Evolutionary conservation across 2,329 filamentous ascomycete species (phyloP), one percentile per base, ranked within the genome.

Genomic region (Emmonsiellopsis sp.): DNA sequence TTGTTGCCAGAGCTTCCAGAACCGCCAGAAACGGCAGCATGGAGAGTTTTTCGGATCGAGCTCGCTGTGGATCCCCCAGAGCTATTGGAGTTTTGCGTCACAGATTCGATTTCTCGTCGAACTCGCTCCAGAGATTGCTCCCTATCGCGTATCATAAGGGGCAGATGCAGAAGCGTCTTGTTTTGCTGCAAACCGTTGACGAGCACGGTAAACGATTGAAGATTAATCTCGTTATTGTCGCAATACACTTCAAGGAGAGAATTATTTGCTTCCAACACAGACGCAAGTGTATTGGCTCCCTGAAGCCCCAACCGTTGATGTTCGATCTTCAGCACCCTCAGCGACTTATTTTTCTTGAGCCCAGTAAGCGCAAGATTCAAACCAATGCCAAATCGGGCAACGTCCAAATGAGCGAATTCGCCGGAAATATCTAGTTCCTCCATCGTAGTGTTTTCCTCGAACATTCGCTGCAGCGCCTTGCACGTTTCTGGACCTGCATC

Each of bases 391-490:
- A 87, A 81, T 48, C 83, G 79, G 2, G 83, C 83, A 3, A 82
- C 82, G 61, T 87, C 85, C n/a, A 88, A 67, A 60, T 85, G 80
- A 5, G 85, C 84, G 58, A 84, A 82, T 61, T 87, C 85, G 7
- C 85, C 85, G 30, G 84, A 86, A 44, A 88, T 83, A 63, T 87
- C 82, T 10, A 88, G 70, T 63, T 83, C 82, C 59, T 83, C 76
- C 2, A 88, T 70, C 0, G 80, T 82, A n/a, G 75, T 74, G 56
- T 88, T 88, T 51, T 84, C 78, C 35, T 82, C 79, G 60, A 88
- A 84, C 69, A 88, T 78, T 49, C 75, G 66, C 57, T 82, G 79
- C 53, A 88, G 67, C 11, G 81, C 78, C 55, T 79, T 77, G 61
- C 83, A 86, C 0, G 84, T 87, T 54, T 85, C 82, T 8, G 80